Base-by-base conservation (phyloP, 306 rosid species). In the Vigna unguiculata region DNA sequence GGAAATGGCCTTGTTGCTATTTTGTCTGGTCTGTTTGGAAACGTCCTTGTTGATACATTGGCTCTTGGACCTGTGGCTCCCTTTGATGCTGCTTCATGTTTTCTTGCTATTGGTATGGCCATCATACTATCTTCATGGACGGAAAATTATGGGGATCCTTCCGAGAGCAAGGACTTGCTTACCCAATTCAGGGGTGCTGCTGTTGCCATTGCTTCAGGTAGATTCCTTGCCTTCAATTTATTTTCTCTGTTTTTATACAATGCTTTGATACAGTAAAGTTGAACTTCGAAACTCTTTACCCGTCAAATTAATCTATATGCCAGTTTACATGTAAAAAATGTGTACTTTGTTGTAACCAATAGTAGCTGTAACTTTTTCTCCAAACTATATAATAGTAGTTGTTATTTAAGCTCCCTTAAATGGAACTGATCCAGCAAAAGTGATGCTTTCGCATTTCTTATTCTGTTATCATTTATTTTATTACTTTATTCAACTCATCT, bases 81-180 rank as follows among this genome's bases (percentile, higher is more conserved):
- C 80, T 92, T 96, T 81, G 99, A 96, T 78, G 99, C 97, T 68
- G 99, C 99, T 82, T 86, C 97, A 7, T 93, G 98, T 87, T 92
- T 96, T 83, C 92, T 92, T 72, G 97, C 96, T 48, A 85, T 93
- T 81, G 98, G 99, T 68, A 91, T 92, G 99, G 89, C 89, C 67
- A 7, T 96, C 78, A 93, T 92, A 83, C 51, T 93, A 77, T 84
- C 87, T 77, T 72, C 97, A 34, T 96, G 99, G 99, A 53, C 90
- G 30, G 99, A 96, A 85, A 96, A 92, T 80, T 91, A 57, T 73
- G 99, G 98, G 34, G 97, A 91, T 73, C 73, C 93, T 77, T 85
- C 99, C 15, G 97, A 93, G 43, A 92, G 20, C 85, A 96, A 92
- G 91, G 90, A 86, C 88, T 82, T 93, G 78, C 84, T 92, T 46